Base-by-base conservation (phyloP, 805 yeast genomes). In the Kurtzmaniella fragi region DNA sequence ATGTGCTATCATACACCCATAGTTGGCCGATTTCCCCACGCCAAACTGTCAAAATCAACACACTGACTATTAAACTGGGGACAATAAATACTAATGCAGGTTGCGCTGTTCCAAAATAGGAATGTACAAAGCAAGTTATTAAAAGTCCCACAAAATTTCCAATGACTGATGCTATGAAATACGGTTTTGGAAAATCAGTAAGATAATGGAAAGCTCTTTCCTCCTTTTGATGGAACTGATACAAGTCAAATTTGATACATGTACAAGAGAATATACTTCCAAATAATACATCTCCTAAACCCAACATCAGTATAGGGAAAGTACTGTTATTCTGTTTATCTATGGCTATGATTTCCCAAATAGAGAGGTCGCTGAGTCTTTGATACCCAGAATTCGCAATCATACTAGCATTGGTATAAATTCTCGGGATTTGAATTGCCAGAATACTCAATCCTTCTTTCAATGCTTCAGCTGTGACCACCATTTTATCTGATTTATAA, bases 71-170 rank as follows among this genome's bases (percentile, higher is more conserved):
- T 27, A 64, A 33, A n/a, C 48, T 31, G 4, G 89, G 89, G 3
- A 79, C 79, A 17, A 82, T 55, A 50, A 80, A 82, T 14, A 83
- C 52, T 44, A 83, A 59, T 0, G 88, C 88, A 1, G 89, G 89
- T 56, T 82, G 89, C 1, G 80, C 86, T 9, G 50, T 54, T 1
- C 67, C 48, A 43, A 49, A 73, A 3, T 50, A 37, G 26, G 61
- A 58, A 36, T 73, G 54, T 3, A 67, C 73, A 2, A 43, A 47
- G 35, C 71, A 56, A 1, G 87, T 75, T 0, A 50, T 35, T 0
- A 54, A 16, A 30, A 82, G 51, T 0, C 78, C 82, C n/a, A 65
- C 4, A 0, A 59, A 39, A 52, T 82, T 82, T 9, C 77, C 69
- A 2, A 65, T 28, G n/a, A 80, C 16, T 2, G 77, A 64, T 3